Conservation (phyloP, 2,329 filamentous ascomycete species). For the Elsinoe batatas region DNA sequence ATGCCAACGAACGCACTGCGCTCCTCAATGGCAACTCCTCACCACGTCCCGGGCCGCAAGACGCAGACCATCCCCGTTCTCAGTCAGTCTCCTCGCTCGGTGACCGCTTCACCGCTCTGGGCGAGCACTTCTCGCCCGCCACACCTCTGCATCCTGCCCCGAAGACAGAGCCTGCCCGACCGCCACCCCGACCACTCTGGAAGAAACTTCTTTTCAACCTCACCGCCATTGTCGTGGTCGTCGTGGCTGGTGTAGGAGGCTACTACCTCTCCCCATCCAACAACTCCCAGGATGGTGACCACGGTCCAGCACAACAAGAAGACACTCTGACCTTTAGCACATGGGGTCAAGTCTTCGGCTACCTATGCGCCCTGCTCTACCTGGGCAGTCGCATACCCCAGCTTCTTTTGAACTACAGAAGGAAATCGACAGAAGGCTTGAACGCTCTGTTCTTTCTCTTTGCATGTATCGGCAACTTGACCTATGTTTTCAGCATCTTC, state of each 20-base stretch:
- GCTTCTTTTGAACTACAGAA: slow-evolving; percentile 79
- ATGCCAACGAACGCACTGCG: slow-evolving; percentile 27
- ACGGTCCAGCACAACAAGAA: slow-evolving; percentile 30
- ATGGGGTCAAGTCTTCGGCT: slow-evolving; percentile 84
- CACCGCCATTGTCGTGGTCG: slow-evolving; percentile 68
- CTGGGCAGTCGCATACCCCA: slow-evolving; percentile 85
- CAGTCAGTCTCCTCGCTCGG: slow-evolving; percentile 32
- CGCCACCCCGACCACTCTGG: slow-evolving; percentile 32
- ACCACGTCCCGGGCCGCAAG: slow-evolving; percentile 18
- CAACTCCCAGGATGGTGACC: slow-evolving; percentile 18
- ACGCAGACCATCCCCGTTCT: slow-evolving; percentile 21
- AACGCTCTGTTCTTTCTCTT: slow-evolving; percentile 94
- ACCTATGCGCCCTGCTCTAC: slow-evolving; percentile 81
- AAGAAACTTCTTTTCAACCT: slow-evolving; percentile 60
- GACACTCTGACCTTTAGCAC: slow-evolving; percentile 57
- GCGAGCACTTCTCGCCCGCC: slow-evolving; percentile 65
- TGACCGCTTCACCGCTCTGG: slow-evolving; percentile 47
- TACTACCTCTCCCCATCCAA: slow-evolving; percentile 63
- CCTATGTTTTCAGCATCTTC: slow-evolving; percentile 84
- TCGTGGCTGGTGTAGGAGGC: slow-evolving; percentile 69
- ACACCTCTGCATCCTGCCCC: slow-evolving; percentile 61
- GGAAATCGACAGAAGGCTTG: slow-evolving; percentile 87
- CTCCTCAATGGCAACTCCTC: slow-evolving; percentile 25
- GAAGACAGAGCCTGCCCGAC: slow-evolving; percentile 26
- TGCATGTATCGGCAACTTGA: slow-evolving; percentile 88